Base-by-base conservation (phyloP, 169 alveolate species). In the Theileria orientalis region DNA sequence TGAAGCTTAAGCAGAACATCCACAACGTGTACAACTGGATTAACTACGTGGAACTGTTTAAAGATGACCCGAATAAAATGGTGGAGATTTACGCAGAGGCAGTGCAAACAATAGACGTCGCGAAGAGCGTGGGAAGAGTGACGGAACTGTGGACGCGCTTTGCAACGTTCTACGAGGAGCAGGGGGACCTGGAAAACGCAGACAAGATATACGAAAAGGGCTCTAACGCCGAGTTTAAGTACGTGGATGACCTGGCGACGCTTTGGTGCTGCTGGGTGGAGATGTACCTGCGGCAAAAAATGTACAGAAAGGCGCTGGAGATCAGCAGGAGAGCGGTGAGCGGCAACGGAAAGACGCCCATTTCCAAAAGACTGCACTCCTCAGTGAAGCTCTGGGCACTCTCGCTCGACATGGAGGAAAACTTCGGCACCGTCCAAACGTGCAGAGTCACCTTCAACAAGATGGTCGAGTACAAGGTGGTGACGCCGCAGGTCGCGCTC, bases 21-120 rank as follows among this genome's bases (percentile, higher is more conserved):
- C 94, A 94, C 90, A 93, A 94, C 87, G 96, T 94, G 30, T 87
- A 93, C 66, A 96, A 93, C 67, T 95, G 98, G 98, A 76, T 93
- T 23, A 86, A 93, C 73, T 74, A 93, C 13, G 91, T 83, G 19
- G 78, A 85, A 29, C 80, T 82, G 62, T 37, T 66, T 63, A 42
- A 74, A 35, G 47, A 37, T 16, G 89, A 82, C 49, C 37, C 68
- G 3, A 21, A 54, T 16, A 82, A 44, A 59, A 49, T 77, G 56
- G 62, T 40, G 44, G 66, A 72, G 29, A 67, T 82, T 3, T 88
- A 61, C 80, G 82, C 75, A 19, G 88, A 67, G 61, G 90, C 92
- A 19, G 95, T 91, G 25, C 83, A 71, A 67, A 66, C 95, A 0
- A 91, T 91, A 33, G 93, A 91, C 41, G 91, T 92, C 30, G 75